phyloP scores from a whole-genome alignment of 73 alveolate genomes.

The Paramecium tetraurelia region DNA sequence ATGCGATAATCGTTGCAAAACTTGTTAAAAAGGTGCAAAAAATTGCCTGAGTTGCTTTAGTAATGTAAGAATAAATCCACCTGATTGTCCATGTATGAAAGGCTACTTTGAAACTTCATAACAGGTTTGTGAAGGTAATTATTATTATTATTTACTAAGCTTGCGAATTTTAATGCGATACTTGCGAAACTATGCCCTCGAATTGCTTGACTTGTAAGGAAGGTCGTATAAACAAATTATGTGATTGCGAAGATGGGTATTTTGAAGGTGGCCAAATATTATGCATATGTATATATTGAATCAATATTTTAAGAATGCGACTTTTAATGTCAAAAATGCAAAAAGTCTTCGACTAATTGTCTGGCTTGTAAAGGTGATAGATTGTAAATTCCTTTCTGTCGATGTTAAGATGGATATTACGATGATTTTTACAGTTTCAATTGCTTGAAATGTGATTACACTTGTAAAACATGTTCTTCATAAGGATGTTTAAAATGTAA shows the following conservation, averaged over 20 bases:
- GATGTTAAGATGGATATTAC: neutral
- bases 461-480: neutral
- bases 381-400: neutral
- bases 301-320: neutral
- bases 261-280: neutral
- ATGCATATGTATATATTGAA: neutral
- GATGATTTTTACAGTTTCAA: neutral
- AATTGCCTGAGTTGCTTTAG: neutral
- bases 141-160: neutral
- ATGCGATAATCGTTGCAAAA: neutral
- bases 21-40: neutral
- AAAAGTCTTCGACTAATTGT: neutral
- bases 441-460: neutral
- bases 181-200: neutral
- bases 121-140: neutral
- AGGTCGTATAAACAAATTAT: neutral
- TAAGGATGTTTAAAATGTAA: neutral
- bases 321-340: neutral
- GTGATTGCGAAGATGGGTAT: neutral
- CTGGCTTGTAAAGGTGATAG: slow-evolving; percentile 16
- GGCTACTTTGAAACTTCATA: neutral
- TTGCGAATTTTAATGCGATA: neutral
- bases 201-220: neutral
- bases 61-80: neutral
- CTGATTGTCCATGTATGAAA: neutral